Evolutionary conservation across 169 alveolate genomes (phyloP), one percentile per base, ranked within the genome.

Genomic region (Ichthyophthirius multifiliis): DNA sequence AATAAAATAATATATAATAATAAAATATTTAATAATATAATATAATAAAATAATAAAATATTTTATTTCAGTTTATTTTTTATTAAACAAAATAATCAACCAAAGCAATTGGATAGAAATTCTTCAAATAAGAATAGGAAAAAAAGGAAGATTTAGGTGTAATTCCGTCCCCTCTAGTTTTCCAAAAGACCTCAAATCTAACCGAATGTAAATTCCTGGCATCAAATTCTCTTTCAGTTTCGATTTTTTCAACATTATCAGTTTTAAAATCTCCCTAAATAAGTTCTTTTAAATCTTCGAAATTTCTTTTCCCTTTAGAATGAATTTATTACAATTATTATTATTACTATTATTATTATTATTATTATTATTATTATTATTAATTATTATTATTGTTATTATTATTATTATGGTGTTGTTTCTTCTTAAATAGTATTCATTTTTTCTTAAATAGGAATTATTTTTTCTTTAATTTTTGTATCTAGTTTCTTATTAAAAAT

Each of bases 161-260:
- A 0, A 55, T 39, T 27, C 31, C 13, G 39, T 55, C 71, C 13
- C 31, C 4, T 55, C 71, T 55, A 23, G 31, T 55, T 27, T 55
- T 55, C 71, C 71, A 55, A 27, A 55, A 55, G 10, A 55, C 71
- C 31, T 55, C 71, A n/a, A 55, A 55, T 27, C 71, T 55, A 15
- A 39, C 12, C 23, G 71, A 27, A 18, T 27, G 12, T 1, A 55
- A n/a, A n/a, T n/a, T n/a, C n/a, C n/a, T 55, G 7, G 23, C 71
- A 55, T 1, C 31, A 20, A 55, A 55, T 12, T 55, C 71, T 55
- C 71, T 39, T 55, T 55, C 10, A 0, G 31, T 0, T 55, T 55
- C 71, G 10, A 55, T 55, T 6, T 27, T 55, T 10, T 55, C 71
- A 27, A 55, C 71, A 55, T 55, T 55, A 27, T 55, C 71, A 10